phyloP scores from a whole-genome alignment of 768 basidiomycete species.

The Mycena pura region DNA sequence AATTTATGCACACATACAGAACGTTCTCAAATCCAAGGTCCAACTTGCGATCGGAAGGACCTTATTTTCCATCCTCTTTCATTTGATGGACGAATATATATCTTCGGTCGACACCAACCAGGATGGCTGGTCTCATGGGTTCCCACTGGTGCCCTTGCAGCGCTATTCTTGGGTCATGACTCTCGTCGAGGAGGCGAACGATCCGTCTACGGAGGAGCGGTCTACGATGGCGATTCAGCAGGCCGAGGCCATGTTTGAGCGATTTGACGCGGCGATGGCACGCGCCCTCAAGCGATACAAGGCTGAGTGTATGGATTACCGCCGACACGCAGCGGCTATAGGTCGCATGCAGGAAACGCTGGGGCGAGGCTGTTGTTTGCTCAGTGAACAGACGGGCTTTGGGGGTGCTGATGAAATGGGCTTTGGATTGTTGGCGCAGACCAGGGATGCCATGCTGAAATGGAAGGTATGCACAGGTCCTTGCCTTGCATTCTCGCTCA shows the following conservation, averaged over 20 bases:
- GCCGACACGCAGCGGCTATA: conserved; percentile 41
- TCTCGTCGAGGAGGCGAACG: conserved; percentile 52
- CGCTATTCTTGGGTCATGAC: conserved; percentile 48
- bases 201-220: conserved; percentile 47
- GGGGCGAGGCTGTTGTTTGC: conserved; percentile 48
- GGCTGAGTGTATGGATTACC: conserved; percentile 44
- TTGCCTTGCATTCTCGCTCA: background rate
- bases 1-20: conserved; percentile 32
- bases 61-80: conserved; percentile 49
- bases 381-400: conserved; percentile 55
- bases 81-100: conserved; percentile 51
- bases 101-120: conserved; percentile 52
- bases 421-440: conserved; percentile 44
- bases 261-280: conserved; percentile 46
- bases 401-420: conserved; percentile 50
- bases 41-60: conserved; percentile 46
- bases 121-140: conserved; percentile 46
- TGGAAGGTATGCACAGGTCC: conserved; percentile 47
- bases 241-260: conserved; percentile 43
- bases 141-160: conserved; percentile 30
- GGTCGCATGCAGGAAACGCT: conserved; percentile 46
- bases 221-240: conserved; percentile 42
- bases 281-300: conserved; percentile 47
- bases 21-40: conserved; percentile 44
- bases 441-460: conserved; percentile 44